Evolutionary conservation across 2,329 filamentous ascomycete species (phyloP).

Genomic region (Helminthosporium solani): DNA sequence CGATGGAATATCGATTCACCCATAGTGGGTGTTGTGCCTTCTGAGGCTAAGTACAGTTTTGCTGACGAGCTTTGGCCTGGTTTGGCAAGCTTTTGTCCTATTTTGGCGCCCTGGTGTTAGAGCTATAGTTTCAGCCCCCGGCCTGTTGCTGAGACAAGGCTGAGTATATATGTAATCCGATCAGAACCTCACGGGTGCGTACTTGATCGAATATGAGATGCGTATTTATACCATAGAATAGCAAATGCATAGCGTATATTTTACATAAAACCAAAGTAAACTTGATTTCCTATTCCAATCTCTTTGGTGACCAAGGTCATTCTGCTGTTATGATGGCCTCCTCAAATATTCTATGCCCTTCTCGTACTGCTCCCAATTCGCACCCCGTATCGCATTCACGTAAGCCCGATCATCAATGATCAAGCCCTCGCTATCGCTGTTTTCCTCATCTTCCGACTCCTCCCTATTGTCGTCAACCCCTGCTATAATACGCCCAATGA

Average conservation of each 20-base stretch:
- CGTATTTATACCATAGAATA: too few relatives aligned
- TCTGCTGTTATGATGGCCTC: not conserved
- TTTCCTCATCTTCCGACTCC: not conserved
- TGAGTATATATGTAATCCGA: too few relatives aligned
- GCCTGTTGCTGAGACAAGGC: too few relatives aligned
- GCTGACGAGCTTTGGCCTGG: not conserved
- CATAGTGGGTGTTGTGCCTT: too few relatives aligned
- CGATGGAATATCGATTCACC: too few relatives aligned
- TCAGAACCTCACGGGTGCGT: too few relatives aligned
- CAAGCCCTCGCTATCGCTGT: not conserved
- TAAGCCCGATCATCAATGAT: constrained; percentile 10
- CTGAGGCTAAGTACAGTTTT: not conserved
- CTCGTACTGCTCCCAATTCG: constrained; percentile 9
- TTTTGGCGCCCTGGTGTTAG: too few relatives aligned
- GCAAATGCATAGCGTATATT: too few relatives aligned
- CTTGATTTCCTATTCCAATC: not conserved
- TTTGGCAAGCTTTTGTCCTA: too few relatives aligned
- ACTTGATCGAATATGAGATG: too few relatives aligned
- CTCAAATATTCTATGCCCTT: constrained; percentile 1
- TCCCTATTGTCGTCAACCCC: not conserved
- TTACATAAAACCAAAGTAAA: not conserved
- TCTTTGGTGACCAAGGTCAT: not conserved
- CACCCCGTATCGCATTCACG: constrained; percentile 5
- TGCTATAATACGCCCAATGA: constrained; percentile 4
- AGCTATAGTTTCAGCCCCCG: too few relatives aligned